These are phyloP conservation scores for Metarhizium guizhouense DNA, from an alignment of 2,329 filamentous ascomycete genomes.

Conservation along the genomic window DNA sequence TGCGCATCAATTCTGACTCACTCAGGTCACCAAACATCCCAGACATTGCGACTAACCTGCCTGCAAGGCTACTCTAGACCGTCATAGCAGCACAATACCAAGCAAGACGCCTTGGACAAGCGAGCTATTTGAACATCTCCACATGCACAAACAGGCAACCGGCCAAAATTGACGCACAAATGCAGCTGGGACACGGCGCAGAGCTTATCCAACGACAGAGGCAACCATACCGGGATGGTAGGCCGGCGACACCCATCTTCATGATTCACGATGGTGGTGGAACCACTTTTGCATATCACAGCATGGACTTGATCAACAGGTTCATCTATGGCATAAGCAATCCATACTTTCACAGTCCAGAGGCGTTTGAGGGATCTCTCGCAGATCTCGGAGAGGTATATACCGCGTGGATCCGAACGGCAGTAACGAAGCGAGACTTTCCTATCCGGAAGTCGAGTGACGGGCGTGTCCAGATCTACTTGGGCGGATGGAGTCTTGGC, in stretches of 20 bases:
- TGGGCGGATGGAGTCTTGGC: conserved; percentile 49
- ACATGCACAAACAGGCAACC: neutral
- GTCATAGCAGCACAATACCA: too few relatives aligned
- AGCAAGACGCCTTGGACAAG: too few relatives aligned
- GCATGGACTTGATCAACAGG: conserved; percentile 38
- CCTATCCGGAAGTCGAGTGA: conserved; percentile 16
- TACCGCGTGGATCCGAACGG: conserved; percentile 31
- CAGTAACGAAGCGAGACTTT: conserved; percentile 22
- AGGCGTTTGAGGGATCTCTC: conserved; percentile 41
- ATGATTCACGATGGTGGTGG: conserved; percentile 54
- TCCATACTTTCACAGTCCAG: conserved; percentile 37
- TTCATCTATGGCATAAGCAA: conserved; percentile 46
- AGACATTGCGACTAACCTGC: too few relatives aligned
- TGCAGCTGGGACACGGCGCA: conserved; percentile 11
- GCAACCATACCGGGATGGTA: conserved; percentile 15
- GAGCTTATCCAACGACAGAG: conserved; percentile 25
- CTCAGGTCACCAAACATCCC: too few relatives aligned
- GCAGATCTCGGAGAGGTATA: conserved; percentile 47
- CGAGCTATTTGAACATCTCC: neutral
- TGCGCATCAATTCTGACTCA: too few relatives aligned
- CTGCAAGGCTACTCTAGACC: too few relatives aligned
- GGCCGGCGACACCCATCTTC: conserved; percentile 35
- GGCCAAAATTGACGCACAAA: neutral
- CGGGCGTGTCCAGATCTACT: conserved; percentile 29
- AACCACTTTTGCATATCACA: conserved; percentile 49